Conservation (phyloP, 371 early-diverging fungal species). For the Nematocida sp. region DNA sequence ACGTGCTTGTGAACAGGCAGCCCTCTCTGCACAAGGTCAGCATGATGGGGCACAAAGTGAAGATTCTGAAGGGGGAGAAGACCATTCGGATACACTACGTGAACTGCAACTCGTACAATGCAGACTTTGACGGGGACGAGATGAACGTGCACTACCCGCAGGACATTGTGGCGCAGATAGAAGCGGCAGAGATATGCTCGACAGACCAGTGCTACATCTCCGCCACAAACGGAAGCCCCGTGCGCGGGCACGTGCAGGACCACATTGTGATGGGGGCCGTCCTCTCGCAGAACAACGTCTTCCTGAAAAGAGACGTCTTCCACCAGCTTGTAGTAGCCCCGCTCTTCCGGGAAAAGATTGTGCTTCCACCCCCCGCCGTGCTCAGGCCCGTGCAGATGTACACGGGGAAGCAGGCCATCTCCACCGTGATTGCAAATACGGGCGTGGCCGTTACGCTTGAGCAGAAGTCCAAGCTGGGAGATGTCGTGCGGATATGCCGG, state of each 20-base stretch:
- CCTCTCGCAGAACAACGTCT: constrained; percentile 78
- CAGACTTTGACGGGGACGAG: constrained; percentile 99
- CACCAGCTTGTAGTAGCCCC: constrained; percentile 80
- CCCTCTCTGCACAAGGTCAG: constrained; percentile 98
- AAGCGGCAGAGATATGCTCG: constrained; percentile 82
- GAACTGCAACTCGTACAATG: constrained; percentile 87
- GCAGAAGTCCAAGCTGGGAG: constrained; percentile 77
- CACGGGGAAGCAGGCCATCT: constrained; percentile 88
- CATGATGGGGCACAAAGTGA: constrained; percentile 95
- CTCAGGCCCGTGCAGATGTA: constrained; percentile 75
- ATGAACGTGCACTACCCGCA: constrained; percentile 99
- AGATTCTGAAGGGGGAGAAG: constrained; percentile 87
- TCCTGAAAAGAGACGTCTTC: constrained; percentile 81
- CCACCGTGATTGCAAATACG: constrained; percentile 50
- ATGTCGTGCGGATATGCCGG: constrained; percentile 72
- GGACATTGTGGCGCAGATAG: constrained; percentile 84
- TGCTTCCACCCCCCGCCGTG: constrained; percentile 52
- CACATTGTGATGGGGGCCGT: constrained; percentile 90
- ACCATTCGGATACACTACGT: constrained; percentile 99
- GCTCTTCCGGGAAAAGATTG: constrained; percentile 65
- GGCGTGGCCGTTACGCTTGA: constrained; percentile 72
- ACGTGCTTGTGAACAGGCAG: constrained; percentile 93
- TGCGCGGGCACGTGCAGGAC: constrained; percentile 97
- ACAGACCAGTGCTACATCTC: constrained; percentile 93
- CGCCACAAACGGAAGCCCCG: constrained; percentile 90